Evolutionary conservation across 345 rosid species (phyloP), one percentile per base, ranked within the genome.

Genomic region (Angophora floribunda): DNA sequence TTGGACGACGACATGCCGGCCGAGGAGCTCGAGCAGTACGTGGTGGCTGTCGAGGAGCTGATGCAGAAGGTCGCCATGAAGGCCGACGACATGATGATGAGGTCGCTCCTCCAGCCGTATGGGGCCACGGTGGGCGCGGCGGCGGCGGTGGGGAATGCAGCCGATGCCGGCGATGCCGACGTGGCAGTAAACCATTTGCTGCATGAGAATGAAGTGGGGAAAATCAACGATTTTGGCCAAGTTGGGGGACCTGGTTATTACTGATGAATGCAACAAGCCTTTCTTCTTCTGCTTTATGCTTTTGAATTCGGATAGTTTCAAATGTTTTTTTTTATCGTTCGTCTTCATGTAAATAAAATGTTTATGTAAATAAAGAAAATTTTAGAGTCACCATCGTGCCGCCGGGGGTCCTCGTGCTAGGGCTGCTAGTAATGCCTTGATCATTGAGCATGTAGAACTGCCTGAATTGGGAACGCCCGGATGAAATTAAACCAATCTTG

Each of bases 21-120:
- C 26, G 89, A 87, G 52, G 89, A 87, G 52, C 75, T 87, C 16
- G 86, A 82, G 89, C 89, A 87, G 55, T 87, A 80, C 36, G 51
- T 82, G n/a, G 7, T 30, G 17, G 89, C 86, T 28, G 49, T 87
- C 52, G 86, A 87, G 47, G 78, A 80, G 67, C 78, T 87, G 52
- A 55, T 87, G 41, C 75, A 49, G 7, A 87, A 49, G 86, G 85
- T 85, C 45, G 79, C 86, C 65, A 55, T 53, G 89, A 87, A 53
- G 51, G 86, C 89, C 8, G 89, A 80, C 7, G 86, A 80, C 55
- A 59, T 87, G 70, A 87, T 82, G 89, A 87, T 80, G 89, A 36
- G 55, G 86, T n/a, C 86, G n/a, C 86, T 87, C 6, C 65, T 80
- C 41, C 51, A 82, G 63, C 86, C 86, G 19, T 51, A n/a, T 2